phyloP scores from a whole-genome alignment of 371 early-diverging fungal genomes.

The Dinochytrium kinnereticum region DNA sequence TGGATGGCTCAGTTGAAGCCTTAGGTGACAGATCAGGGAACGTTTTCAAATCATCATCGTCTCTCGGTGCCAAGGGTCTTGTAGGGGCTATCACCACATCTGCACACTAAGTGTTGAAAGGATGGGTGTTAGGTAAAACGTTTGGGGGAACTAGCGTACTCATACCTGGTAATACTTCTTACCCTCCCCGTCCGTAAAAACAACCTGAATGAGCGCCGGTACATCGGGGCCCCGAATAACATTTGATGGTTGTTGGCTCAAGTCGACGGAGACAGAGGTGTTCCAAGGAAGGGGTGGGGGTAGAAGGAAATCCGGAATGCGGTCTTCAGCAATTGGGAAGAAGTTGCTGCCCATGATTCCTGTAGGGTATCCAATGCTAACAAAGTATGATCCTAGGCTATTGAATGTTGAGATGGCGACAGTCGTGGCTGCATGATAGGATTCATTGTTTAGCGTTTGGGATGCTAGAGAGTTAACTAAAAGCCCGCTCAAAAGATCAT shows the following conservation, averaged over 20 bases:
- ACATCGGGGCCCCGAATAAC: background rate
- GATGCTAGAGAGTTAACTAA: background rate
- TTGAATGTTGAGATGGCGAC: background rate
- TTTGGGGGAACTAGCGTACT: background rate
- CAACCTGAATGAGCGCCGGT: background rate
- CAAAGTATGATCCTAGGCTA: background rate
- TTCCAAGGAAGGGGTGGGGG: background rate
- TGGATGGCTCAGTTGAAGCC: too few species aligned
- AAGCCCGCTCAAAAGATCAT: background rate
- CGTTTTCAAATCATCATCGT: too few species aligned
- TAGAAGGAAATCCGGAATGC: background rate
- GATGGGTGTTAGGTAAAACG: background rate
- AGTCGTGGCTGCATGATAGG: background rate
- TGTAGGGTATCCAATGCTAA: background rate
- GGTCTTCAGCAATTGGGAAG: background rate
- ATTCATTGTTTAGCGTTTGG: background rate
- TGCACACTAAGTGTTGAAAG: background rate
- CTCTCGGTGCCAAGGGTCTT: too few species aligned
- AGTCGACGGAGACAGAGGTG: background rate
- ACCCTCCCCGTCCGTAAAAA: background rate
- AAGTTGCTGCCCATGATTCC: background rate
- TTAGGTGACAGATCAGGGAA: too few species aligned
- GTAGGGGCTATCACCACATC: background rate
- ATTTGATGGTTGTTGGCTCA: background rate
- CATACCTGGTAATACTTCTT: background rate